These are phyloP conservation scores for Aspergillus pseudotamarii DNA, from an alignment of 2,329 filamentous ascomycete species.

Conservation along the genomic window DNA sequence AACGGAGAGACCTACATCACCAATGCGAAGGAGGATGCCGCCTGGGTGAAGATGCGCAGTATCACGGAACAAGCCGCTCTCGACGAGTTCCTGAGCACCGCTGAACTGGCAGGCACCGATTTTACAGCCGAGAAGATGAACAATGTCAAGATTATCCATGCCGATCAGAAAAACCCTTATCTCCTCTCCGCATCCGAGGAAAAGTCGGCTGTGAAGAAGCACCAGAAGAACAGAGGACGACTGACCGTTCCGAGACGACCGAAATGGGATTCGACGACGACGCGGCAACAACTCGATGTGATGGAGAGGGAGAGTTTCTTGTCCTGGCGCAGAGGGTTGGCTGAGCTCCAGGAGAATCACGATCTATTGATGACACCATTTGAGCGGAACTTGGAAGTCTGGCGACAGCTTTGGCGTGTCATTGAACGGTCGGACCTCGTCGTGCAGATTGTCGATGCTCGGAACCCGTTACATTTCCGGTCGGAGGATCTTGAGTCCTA, in stretches of 20 bases:
- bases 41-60: slow-evolving; percentile 99
- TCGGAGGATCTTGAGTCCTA: slow-evolving; percentile 92
- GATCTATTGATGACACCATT: slow-evolving; percentile 97
- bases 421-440: slow-evolving; percentile 95
- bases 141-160: slow-evolving; percentile 98
- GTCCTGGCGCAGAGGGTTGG: slow-evolving; percentile 85
- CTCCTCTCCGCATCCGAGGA: slow-evolving; percentile 85
- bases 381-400: slow-evolving; percentile 95
- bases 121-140: slow-evolving; percentile 99
- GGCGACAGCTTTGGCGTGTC: slow-evolving; percentile 96
- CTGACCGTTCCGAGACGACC: slow-evolving; percentile 90
- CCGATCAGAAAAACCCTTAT: slow-evolving; percentile 94
- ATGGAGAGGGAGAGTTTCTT: slow-evolving; percentile 80
- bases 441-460: slow-evolving; percentile 96
- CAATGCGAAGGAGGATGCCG: slow-evolving; percentile 84
- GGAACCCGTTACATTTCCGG: slow-evolving; percentile 91
- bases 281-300: slow-evolving; percentile 76
- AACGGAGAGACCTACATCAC: slow-evolving; percentile 90
- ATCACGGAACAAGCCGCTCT: slow-evolving; percentile 95
- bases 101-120: slow-evolving; percentile 95
- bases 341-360: slow-evolving; percentile 89
- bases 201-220: slow-evolving; percentile 74
- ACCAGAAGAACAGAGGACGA: slow-evolving; percentile 74
- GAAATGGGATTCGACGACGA: slow-evolving; percentile 84
- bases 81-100: slow-evolving; percentile 94